Conservation (phyloP, 176 grass and related monocot genomes). For the Phoenix dactylifera region DNA sequence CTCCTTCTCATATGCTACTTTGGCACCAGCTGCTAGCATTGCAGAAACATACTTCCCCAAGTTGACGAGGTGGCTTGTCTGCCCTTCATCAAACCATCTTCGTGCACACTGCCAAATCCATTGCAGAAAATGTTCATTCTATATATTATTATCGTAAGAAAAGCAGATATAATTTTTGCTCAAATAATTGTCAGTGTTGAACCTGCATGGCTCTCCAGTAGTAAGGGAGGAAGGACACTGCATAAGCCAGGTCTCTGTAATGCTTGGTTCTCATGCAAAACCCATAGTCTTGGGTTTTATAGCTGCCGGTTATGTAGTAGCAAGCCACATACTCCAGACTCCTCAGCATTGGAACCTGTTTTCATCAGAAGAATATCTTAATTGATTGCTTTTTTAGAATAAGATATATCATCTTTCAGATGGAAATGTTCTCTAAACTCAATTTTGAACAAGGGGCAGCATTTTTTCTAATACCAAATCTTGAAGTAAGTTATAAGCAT, state of each 20-base stretch:
- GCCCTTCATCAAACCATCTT: conserved; percentile 98
- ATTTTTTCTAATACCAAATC: too few relatives aligned
- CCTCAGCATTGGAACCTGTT: conserved; percentile 87
- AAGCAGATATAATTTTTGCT: too few relatives aligned
- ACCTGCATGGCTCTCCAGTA: conserved; percentile 99
- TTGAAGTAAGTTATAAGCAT: too few relatives aligned
- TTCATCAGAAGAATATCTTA: conserved; percentile 6
- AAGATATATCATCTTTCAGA: too few relatives aligned
- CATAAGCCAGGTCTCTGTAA: conserved; percentile 85
- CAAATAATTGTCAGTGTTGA: background rate
- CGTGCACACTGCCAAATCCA: conserved; percentile 57
- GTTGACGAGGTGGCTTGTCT: conserved; percentile 77
- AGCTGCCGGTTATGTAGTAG: conserved; percentile 94
- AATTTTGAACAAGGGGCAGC: too few relatives aligned
- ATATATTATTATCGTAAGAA: too few relatives aligned
- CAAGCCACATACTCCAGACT: conserved; percentile 86
- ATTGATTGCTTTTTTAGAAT: background rate
- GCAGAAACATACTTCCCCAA: conserved; percentile 96
- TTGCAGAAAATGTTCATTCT: too few relatives aligned
- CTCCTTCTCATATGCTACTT: conserved; percentile 86
- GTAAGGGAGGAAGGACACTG: conserved; percentile 93
- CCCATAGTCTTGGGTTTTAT: conserved; percentile 89
- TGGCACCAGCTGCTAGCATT: conserved; percentile 81
- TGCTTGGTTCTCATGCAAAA: conserved; percentile 91
- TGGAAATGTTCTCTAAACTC: too few relatives aligned